Percentiles rank a stretch among this genome's conserved stretches.
Conservation (phyloP, 345 rosid species). For the Brassica rapa region DNA sequence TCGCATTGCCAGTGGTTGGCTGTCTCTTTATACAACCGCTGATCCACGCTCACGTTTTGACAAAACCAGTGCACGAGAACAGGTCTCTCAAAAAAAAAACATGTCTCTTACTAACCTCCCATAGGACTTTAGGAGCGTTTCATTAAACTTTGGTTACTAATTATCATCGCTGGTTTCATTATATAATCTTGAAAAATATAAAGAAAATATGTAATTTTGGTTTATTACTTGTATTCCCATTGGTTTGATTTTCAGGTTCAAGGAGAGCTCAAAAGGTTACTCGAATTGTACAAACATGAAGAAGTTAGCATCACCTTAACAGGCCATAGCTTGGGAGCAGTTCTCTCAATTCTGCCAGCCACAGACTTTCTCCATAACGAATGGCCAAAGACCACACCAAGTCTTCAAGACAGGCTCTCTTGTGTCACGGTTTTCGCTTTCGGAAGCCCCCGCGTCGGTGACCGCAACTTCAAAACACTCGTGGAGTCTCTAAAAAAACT, state of each 20-base stretch:
- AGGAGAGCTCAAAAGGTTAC: conserved; percentile 43
- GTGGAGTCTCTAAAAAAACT: neutral
- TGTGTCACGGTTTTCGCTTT: neutral
- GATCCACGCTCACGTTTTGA: conserved; percentile 36
- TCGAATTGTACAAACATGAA: conserved; percentile 49
- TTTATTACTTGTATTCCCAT: neutral
- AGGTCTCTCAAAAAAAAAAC: conserved; percentile 30
- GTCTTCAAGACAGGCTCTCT: neutral
- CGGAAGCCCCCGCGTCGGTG: neutral
- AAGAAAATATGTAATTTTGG: neutral
- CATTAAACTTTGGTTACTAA: neutral
- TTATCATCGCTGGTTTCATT: neutral
- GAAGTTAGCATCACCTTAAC: conserved; percentile 55
- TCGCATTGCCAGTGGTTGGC: conserved; percentile 44
- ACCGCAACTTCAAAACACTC: neutral
- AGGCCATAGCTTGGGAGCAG: conserved; percentile 65
- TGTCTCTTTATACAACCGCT: conserved; percentile 42
- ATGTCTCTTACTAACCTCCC: neutral
- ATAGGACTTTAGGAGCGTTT: neutral
- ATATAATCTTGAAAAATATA: neutral
- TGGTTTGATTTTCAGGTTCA: conserved; percentile 40
- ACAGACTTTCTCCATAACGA: conserved; percentile 48
- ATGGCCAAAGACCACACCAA: neutral
- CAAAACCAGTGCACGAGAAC: conserved; percentile 48
- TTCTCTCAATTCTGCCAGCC: conserved; percentile 55